Base-by-base conservation (phyloP, 805 yeast genomes). In the Saturnispora serradocipensis region DNA sequence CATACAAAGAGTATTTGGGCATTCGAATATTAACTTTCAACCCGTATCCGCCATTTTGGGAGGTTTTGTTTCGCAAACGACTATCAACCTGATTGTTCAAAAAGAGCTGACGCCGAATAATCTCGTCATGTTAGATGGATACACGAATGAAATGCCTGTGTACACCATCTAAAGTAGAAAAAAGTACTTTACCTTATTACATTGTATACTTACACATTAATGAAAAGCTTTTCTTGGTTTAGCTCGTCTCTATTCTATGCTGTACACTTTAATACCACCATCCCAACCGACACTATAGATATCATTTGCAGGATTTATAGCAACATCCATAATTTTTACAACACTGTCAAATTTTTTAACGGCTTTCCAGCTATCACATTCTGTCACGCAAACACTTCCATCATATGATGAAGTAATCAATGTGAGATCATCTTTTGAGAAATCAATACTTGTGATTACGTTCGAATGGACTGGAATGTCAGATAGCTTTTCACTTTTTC, bases 11-110 rank as follows among this genome's bases (percentile, higher is more conserved):
- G 64, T 83, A 44, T 56, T 74, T 0, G 65, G 61, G 20, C 88
- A 84, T 61, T 74, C 74, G 7, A 71, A 61, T 55, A 67, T 88
- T 2, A 95, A 89, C 61, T 78, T 86, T 57, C 76, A 88, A 10
- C 96, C 97, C 1, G 82, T 83, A 0, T 81, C 93, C 4, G 95
- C 98, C 0, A 78, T 93, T 2, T 58, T 91, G 6, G 99, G 98
- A 5, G 99, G 98, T 1, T 76, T 88, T 1, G 67, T 91, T 24
- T 86, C 95, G 2, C 99, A 93, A 67, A 97, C 90, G 64, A 84
- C 88, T 13, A 85, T 93, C 45, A 93, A 93, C 68, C 80, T 76
- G 50, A 67, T 91, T 49, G 84, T 93, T 43, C 78, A 78, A 58
- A 80, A 82, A 58, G 89, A 87, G 59, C 74, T 81, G 42, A 96